Evolutionary conservation across 1,139 yeast genomes (phyloP).

Genomic region (Taphrina sp.): DNA sequence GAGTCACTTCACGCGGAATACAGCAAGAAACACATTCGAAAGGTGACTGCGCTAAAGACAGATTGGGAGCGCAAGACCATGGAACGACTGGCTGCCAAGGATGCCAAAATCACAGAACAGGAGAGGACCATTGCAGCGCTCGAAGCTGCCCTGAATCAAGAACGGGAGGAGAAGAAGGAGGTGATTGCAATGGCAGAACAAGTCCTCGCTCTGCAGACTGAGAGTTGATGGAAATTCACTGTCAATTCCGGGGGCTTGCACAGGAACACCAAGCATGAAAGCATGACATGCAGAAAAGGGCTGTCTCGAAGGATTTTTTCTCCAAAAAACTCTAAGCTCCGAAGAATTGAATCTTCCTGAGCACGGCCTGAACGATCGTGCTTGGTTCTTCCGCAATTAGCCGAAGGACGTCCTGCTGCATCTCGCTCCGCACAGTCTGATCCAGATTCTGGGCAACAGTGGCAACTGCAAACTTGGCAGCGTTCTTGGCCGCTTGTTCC

Average conservation of each 20-base stretch:
- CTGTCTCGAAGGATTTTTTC: too few relatives aligned
- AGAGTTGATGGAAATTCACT: slow-evolving; percentile 28
- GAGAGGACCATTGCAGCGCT: slow-evolving; percentile 8
- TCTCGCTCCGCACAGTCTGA: background rate
- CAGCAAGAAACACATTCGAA: slow-evolving; percentile 33
- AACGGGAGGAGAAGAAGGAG: slow-evolving; percentile 29
- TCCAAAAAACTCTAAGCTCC: too few relatives aligned
- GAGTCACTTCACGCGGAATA: slow-evolving; percentile 31
- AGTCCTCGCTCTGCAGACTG: slow-evolving; percentile 21
- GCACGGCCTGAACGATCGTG: slow-evolving; percentile 11
- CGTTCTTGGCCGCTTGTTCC: slow-evolving; percentile 4
- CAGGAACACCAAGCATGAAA: background rate
- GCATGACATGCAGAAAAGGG: too few relatives aligned
- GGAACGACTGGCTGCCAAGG: slow-evolving; percentile 14
- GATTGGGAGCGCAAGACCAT: slow-evolving; percentile 32
- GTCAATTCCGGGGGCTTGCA: slow-evolving; percentile 12
- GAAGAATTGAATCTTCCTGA: background rate
- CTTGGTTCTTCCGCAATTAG: slow-evolving; percentile 6
- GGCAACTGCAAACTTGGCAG: background rate
- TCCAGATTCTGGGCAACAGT: background rate
- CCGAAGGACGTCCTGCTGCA: background rate
- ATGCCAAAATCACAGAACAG: slow-evolving; percentile 12
- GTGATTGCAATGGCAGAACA: slow-evolving; percentile 30
- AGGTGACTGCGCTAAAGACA: slow-evolving; percentile 31
- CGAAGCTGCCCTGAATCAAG: slow-evolving; percentile 15